Percentiles rank a stretch among this genome's conserved stretches.
Conservation (phyloP, 140 eudicot genomes). For the Flaveria floridana region DNA sequence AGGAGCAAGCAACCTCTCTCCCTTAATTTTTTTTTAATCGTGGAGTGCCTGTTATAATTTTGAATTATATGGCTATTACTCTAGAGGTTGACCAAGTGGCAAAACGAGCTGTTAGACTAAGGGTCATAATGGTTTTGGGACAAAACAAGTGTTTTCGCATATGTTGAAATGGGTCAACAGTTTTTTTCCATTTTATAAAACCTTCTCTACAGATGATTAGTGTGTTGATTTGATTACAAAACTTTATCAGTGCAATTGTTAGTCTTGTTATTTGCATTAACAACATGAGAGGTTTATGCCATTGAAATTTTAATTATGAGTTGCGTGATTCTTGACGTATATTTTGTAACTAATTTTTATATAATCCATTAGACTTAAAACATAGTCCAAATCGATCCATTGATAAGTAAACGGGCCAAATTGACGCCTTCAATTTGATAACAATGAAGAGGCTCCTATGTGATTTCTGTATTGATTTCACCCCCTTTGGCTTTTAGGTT, state of each 20-base stretch:
- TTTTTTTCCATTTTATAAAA: too few relatives aligned
- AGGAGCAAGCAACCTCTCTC: not conserved
- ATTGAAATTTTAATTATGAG: not conserved
- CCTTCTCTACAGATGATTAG: not conserved
- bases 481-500: not conserved
- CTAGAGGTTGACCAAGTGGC: conserved; percentile 11
- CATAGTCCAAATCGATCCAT: not conserved
- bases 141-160: not conserved
- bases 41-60: not conserved
- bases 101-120: not conserved
- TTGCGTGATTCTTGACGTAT: not conserved
- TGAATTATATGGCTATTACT: not conserved
- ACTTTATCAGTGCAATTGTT: not conserved
- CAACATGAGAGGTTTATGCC: not conserved
- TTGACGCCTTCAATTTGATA: not conserved
- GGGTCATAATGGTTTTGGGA: not conserved
- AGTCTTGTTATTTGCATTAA: not conserved
- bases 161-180: not conserved
- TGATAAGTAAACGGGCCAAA: not conserved
- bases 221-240: not conserved
- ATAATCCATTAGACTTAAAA: not conserved
- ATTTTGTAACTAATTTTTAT: not conserved
- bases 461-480: not conserved
- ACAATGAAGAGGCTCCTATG: not conserved
- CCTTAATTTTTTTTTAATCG: not conserved